Evolutionary conservation across 2,329 filamentous ascomycete genomes (phyloP).

Genomic region (Arthroderma uncinatum): DNA sequence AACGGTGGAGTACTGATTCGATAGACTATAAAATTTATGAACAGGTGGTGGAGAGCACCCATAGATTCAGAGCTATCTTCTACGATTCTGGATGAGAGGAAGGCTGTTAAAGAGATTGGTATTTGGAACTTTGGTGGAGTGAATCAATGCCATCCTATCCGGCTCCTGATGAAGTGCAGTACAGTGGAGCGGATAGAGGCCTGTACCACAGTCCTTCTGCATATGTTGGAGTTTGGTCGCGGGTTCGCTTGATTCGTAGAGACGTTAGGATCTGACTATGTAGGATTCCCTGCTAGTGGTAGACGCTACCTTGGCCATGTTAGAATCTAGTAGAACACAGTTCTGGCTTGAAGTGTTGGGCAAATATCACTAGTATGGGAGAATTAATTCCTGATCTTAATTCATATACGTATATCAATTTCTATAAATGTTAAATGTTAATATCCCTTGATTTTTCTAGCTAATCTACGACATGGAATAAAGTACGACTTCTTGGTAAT

Average conservation of each 20-base stretch:
- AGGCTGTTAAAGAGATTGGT: too few relatives aligned
- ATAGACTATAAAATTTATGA: conserved; percentile 65
- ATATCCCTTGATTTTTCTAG: neutral
- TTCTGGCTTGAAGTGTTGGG: too few relatives aligned
- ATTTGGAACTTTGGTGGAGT: too few relatives aligned
- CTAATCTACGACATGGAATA: neutral
- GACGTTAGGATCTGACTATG: neutral
- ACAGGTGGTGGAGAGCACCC: conserved; percentile 74
- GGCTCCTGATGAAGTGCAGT: too few relatives aligned
- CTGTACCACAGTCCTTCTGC: too few relatives aligned
- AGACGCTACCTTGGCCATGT: neutral
- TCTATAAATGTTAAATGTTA: neutral
- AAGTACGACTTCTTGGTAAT: neutral
- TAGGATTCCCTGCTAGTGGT: neutral
- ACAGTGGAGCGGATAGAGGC: too few relatives aligned
- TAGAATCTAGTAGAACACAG: too few relatives aligned
- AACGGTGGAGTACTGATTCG: neutral
- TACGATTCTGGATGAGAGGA: conserved; percentile 36
- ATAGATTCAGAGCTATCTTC: conserved; percentile 71
- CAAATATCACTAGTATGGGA: too few relatives aligned
- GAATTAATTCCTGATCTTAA: too few relatives aligned
- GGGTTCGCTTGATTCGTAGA: too few relatives aligned
- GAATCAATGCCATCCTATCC: too few relatives aligned
- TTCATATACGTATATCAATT: neutral
- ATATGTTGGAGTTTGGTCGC: too few relatives aligned